Evolutionary conservation across 345 rosid genomes (phyloP), one percentile per base, ranked within the genome.

Genomic region (Salix caprea): DNA sequence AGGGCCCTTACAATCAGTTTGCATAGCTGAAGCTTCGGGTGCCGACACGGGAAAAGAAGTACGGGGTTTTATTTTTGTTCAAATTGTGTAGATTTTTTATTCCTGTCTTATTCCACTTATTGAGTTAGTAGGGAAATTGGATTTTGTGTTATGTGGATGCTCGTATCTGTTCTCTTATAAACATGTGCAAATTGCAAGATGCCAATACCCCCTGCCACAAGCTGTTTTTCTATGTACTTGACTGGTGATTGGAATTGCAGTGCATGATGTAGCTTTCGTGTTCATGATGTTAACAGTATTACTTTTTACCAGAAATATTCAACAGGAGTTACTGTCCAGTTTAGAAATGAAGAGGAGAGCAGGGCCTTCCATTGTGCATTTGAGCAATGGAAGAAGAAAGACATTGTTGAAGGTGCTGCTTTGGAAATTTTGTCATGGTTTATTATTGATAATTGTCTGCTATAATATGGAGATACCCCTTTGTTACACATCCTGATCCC

Each of bases 301-400:
- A 77, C 68, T 70, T 77, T 73, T 87, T 74, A 85, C 81, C 97
- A 92, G 99, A 88, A 81, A 81, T 86, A 85, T 83, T 88, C 98
- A 37, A 82, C 83, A 78, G 97, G 91, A 81, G 76, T 89, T 81
- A 77, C 76, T 62, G 81, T 96, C 78, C 85, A 81, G 21, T 93
- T 96, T 88, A 87, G 81, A 82, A 86, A 83, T 60, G 98, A 90
- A 81, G 93, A 90, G 79, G 97, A 91, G 79, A 85, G 96, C 89
- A 88, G 74, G 79, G 82, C 83, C 77, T 96, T 96, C 85, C 94
- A 90, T 87, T 85, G 82, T 81, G 86, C 91, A 15, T 91, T 93
- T 83, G 90, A 91, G 83, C 94, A 89, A 84, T 93, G 91, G 98
- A 91, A 88, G 88, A 87, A 87, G 72, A 85, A 86, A 78, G 82